These are phyloP conservation scores for Lagenidium sp. DNA, from an alignment of 352 stramenopile species.

Conservation along the genomic window DNA sequence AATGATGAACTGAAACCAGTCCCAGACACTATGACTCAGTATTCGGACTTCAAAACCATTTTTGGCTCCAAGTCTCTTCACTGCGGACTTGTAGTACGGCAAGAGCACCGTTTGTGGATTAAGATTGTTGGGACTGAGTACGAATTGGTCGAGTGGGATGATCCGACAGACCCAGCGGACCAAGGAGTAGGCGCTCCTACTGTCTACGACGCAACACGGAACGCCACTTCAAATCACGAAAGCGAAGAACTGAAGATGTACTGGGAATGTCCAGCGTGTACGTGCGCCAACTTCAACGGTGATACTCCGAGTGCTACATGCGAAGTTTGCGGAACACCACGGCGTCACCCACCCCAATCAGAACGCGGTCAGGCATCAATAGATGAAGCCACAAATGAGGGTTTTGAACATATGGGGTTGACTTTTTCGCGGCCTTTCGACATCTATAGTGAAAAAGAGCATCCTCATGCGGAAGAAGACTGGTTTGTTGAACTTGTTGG, in stretches of 20 bases:
- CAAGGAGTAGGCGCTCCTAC: slow-evolving; percentile 70
- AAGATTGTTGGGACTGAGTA: slow-evolving; percentile 85
- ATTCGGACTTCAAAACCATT: slow-evolving; percentile 74
- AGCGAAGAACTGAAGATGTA: slow-evolving; percentile 77
- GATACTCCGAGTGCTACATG: slow-evolving; percentile 70
- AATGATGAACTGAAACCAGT: slow-evolving; percentile 88
- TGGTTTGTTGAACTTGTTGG: slow-evolving; percentile 74
- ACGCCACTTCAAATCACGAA: too few species aligned
- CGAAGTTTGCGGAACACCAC: slow-evolving; percentile 64
- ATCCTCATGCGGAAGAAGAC: slow-evolving; percentile 44
- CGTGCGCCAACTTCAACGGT: slow-evolving; percentile 82
- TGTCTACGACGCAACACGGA: too few species aligned
- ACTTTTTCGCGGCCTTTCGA: slow-evolving; percentile 66
- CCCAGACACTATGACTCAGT: slow-evolving; percentile 88
- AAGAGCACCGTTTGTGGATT: slow-evolving; percentile 84
- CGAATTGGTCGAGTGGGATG: slow-evolving; percentile 85
- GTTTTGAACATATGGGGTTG: slow-evolving; percentile 29
- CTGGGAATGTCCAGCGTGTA: slow-evolving; percentile 80
- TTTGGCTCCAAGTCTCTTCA: slow-evolving; percentile 84
- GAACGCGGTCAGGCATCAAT: too few species aligned
- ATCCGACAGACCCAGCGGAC: slow-evolving; percentile 57
- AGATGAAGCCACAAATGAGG: too few species aligned
- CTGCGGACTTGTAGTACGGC: slow-evolving; percentile 75
- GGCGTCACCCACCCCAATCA: too few species aligned
- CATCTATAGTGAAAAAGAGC: slow-evolving; percentile 74